Evolutionary conservation across 2,329 filamentous ascomycete species (phyloP).

Genomic region (Sphaerulina musiva): DNA sequence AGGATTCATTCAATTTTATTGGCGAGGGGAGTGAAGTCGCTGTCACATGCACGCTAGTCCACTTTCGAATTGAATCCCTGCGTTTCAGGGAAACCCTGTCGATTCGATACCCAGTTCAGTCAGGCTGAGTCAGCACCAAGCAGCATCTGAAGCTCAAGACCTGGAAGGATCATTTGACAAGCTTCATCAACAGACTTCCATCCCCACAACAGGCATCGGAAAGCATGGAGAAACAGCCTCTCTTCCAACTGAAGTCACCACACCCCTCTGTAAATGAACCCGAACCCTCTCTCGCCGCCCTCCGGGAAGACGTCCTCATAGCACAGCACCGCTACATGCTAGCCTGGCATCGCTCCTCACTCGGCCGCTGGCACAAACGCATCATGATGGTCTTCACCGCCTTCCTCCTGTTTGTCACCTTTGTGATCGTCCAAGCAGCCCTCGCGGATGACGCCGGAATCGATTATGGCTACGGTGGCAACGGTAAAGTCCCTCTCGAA

Average conservation of each 20-base stretch:
- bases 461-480: slow-evolving; percentile 12
- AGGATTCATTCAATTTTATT: too few relatives aligned
- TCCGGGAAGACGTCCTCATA: slow-evolving; percentile 27
- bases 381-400: slow-evolving; percentile 30
- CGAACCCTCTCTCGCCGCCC: slow-evolving; percentile 27
- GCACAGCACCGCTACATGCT: slow-evolving; percentile 32
- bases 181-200: too few relatives aligned
- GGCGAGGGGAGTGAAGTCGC: too few relatives aligned
- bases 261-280: background rate
- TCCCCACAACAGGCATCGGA: background rate
- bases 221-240: slow-evolving; percentile 27
- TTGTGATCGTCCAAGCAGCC: slow-evolving; percentile 23
- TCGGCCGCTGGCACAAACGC: slow-evolving; percentile 29
- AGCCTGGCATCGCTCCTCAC: slow-evolving; percentile 30
- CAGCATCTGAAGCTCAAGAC: too few relatives aligned
- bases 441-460: slow-evolving; percentile 25
- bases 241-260: slow-evolving; percentile 10
- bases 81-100: too few relatives aligned
- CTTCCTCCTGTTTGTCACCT: slow-evolving; percentile 25
- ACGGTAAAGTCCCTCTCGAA: slow-evolving; percentile 64
- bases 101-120: too few relatives aligned
- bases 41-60: too few relatives aligned
- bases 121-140: too few relatives aligned
- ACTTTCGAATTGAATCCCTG: too few relatives aligned
- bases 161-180: too few relatives aligned